Evolutionary conservation across 1,284 basidiomycete species (phyloP), one percentile per base, ranked within the genome.

Genomic region (Schizophyllum amplum): DNA sequence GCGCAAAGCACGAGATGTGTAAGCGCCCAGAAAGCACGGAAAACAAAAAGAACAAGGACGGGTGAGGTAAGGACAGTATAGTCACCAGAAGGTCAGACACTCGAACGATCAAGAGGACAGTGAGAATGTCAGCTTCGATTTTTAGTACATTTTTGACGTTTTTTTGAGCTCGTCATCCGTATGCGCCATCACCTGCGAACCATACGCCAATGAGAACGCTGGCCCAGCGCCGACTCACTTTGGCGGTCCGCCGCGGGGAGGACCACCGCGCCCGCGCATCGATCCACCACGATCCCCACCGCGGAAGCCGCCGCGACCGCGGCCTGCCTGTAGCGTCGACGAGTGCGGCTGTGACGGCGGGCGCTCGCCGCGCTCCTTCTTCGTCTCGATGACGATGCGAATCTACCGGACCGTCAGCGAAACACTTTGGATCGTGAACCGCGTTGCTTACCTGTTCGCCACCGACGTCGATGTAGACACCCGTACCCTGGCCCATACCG

Each of bases 351-450:
- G 68, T 55, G 66, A 72, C 5, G 73, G 71, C 4, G 84, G 84
- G 54, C 92, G 75, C 51, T 94, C 92, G 49, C 82, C 82, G 53
- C 90, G 81, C 75, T 95, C 94, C 77, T 93, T 95, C 71, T 91
- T 82, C 57, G 89, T 92, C 79, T 97, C 94, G 49, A 97, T 83
- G 59, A 76, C 78, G 59, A 98, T 84, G 58, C 83, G 78, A 53
- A 83, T 75, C 53, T 75, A 77, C 1, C 75, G 75, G 20, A 61
- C 49, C 20, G 33, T 57, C 52, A 57, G 51, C 33, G 56, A 52
- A 33, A n/a, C n/a, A n/a, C n/a, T n/a, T n/a, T n/a, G n/a, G n/a
- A n/a, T n/a, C n/a, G n/a, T n/a, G n/a, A n/a, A n/a, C n/a, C 50
- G 50, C 17, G 25, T 47, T 25, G 47, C 56, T 55, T 20, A 17